phyloP scores from a whole-genome alignment of 306 rosid genomes.

The Betula pendula region DNA sequence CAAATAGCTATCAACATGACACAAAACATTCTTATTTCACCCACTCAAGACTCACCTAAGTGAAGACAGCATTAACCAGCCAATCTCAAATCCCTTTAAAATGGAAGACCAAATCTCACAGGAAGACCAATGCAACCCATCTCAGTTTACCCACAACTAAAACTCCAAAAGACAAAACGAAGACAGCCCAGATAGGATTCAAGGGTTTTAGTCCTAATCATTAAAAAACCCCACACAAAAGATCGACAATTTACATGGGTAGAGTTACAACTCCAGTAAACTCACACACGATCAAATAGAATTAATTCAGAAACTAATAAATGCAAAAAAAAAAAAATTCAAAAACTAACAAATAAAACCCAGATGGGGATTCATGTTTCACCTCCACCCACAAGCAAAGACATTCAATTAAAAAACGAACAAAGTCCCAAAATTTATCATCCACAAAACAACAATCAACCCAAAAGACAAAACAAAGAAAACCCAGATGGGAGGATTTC shows the following conservation, averaged over 20 bases:
- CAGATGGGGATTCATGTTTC: neutral
- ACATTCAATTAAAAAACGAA: neutral
- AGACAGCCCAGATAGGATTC: constrained; percentile 15
- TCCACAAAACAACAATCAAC: neutral
- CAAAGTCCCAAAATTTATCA: neutral
- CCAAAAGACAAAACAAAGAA: neutral
- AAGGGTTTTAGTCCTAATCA: constrained; percentile 11
- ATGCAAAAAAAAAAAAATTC: neutral
- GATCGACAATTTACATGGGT: neutral
- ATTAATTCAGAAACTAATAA: neutral
- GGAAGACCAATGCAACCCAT: neutral
- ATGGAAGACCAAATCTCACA: neutral
- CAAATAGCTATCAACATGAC: neutral
- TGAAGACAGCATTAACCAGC: neutral
- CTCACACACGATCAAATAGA: neutral
- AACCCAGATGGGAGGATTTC: constrained; percentile 1
- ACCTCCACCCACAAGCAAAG: neutral
- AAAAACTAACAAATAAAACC: neutral
- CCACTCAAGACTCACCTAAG: neutral
- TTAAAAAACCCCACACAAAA: neutral
- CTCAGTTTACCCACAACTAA: neutral
- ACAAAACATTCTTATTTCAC: neutral
- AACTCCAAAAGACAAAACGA: constrained; percentile 7
- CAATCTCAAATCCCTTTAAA: neutral
- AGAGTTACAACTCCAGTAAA: neutral